These are phyloP conservation scores for Clonostachys byssicola DNA, from an alignment of 2,329 filamentous ascomycete genomes.

Conservation along the genomic window DNA sequence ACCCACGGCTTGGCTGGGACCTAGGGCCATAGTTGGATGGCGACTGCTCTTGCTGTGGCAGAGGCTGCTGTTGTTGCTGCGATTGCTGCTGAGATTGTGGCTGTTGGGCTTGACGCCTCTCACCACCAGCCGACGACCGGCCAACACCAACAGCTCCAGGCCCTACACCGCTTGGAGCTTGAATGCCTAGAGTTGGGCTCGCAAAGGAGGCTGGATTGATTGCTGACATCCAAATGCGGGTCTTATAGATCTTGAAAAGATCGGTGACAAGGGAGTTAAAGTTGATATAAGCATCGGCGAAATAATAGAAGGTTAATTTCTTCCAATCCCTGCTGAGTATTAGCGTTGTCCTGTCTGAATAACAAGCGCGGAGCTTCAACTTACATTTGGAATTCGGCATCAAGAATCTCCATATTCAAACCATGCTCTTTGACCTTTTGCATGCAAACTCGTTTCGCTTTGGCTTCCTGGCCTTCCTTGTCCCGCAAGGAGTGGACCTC, in stretches of 20 bases:
- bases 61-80: conserved; percentile 17
- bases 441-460: conserved; percentile 94
- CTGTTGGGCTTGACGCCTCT: conserved; percentile 42
- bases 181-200: conserved; percentile 68
- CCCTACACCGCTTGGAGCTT: conserved; percentile 63
- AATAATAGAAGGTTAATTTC: conserved; percentile 98
- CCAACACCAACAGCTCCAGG: conserved; percentile 60
- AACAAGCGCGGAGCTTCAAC: conserved; percentile 23
- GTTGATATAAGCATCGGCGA: conserved; percentile 96
- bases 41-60: background rate
- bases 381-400: conserved; percentile 98
- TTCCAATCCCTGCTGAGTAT: conserved; percentile 78
- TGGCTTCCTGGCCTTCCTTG: conserved; percentile 96
- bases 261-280: conserved; percentile 98
- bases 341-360: conserved; percentile 1
- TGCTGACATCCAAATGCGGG: conserved; percentile 98
- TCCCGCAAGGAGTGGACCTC: conserved; percentile 86
- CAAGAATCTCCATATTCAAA: conserved; percentile 96
- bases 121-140: conserved; percentile 32
- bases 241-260: conserved; percentile 99
- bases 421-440: conserved; percentile 94
- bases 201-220: conserved; percentile 97
- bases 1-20: conserved; percentile 31
- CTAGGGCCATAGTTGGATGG: conserved; percentile 22
- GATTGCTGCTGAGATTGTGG: conserved; percentile 22